Conservation (phyloP, 495 filamentous ascomycete genomes). For the Trichodelitschia bisporula region DNA sequence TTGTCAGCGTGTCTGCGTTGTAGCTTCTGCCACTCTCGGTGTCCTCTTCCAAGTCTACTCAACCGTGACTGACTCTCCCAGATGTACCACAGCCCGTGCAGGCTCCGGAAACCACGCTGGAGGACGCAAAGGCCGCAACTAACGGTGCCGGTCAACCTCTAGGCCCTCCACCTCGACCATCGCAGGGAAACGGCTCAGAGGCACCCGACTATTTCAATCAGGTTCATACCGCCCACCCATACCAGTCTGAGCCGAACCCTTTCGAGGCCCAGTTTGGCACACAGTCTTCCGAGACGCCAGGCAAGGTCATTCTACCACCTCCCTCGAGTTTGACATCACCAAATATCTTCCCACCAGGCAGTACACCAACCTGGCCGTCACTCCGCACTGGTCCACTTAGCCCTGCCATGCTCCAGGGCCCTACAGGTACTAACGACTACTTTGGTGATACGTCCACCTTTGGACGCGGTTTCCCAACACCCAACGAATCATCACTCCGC, state of each 20-base stretch:
- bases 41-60: too few species aligned
- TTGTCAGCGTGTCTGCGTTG: too few species aligned
- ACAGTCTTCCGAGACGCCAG: constrained; percentile 53
- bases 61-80: too few species aligned
- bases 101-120: neutral
- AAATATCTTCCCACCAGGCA: constrained; percentile 48
- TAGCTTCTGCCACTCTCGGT: too few species aligned
- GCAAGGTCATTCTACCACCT: constrained; percentile 70
- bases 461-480: constrained; percentile 69
- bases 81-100: neutral
- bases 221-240: constrained; percentile 26
- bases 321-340: constrained; percentile 85
- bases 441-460: constrained; percentile 44
- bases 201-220: constrained; percentile 58
- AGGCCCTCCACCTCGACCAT: constrained; percentile 57
- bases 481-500: constrained; percentile 85
- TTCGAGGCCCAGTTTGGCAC: constrained; percentile 76
- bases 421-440: constrained; percentile 48
- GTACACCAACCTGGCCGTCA: constrained; percentile 47
- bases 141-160: constrained; percentile 30
- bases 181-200: constrained; percentile 18
- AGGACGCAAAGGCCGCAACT: constrained; percentile 10
- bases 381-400: constrained; percentile 82
- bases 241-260: constrained; percentile 73
- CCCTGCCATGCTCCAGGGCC: constrained; percentile 91